A percentile compares a stretch with the other conserved stretches of the same genome.
These are phyloP conservation scores for Metarhizium brunneum DNA, from an alignment of 2,329 filamentous ascomycete genomes.

Conservation along the genomic window DNA sequence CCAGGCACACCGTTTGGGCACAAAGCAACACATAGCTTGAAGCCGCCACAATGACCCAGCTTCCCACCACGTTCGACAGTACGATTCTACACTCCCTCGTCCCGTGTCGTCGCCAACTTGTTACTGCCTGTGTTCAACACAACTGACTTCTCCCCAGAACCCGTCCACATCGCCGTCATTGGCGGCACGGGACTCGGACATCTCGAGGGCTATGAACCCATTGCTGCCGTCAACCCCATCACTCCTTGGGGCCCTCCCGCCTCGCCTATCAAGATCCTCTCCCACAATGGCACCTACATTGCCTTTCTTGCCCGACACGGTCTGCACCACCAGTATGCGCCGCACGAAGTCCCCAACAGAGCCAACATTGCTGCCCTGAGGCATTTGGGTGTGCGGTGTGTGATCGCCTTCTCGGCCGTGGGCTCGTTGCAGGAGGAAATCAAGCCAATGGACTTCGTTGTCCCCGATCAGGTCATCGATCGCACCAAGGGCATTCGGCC, in stretches of 20 bases:
- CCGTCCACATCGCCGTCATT: slow-evolving; percentile 79
- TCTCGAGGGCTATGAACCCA: slow-evolving; percentile 77
- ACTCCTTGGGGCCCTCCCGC: slow-evolving; percentile 86
- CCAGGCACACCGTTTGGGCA: not conserved
- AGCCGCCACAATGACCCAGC: slow-evolving; percentile 34
- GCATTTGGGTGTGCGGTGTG: slow-evolving; percentile 75
- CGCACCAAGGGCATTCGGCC: slow-evolving; percentile 90
- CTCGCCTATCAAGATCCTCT: slow-evolving; percentile 72
- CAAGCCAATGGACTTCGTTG: slow-evolving; percentile 90
- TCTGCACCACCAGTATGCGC: slow-evolving; percentile 76
- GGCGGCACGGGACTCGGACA: slow-evolving; percentile 88
- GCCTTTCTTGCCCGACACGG: slow-evolving; percentile 95
- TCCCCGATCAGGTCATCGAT: slow-evolving; percentile 95
- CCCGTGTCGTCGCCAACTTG: slow-evolving; percentile 2
- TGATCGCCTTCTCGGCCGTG: slow-evolving; percentile 93
- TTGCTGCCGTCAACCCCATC: slow-evolving; percentile 63
- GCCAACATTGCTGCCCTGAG: slow-evolving; percentile 98
- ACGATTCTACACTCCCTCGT: slow-evolving; percentile 15
- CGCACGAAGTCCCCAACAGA: slow-evolving; percentile 87
- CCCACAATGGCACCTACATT: slow-evolving; percentile 72
- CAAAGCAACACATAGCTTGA: not conserved
- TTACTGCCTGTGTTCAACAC: not conserved
- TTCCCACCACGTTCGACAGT: slow-evolving; percentile 53
- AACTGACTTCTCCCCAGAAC: slow-evolving; percentile 31
- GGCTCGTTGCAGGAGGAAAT: slow-evolving; percentile 88